A percentile compares a stretch with the other conserved stretches of the same genome.
phyloP scores from a whole-genome alignment of 768 basidiomycete species.

The Tulasnella sp. region DNA sequence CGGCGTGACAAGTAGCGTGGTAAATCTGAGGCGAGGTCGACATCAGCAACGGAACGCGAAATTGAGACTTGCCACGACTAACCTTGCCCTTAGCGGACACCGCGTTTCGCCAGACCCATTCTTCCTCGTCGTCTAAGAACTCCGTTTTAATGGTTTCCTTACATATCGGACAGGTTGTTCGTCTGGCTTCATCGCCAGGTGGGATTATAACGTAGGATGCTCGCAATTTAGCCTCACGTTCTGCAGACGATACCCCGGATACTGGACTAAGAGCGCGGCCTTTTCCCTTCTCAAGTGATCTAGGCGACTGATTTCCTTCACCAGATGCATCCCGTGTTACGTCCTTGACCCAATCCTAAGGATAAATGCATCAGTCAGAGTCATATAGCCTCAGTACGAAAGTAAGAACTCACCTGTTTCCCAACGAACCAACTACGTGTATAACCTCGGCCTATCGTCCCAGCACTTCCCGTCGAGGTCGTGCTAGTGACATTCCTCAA shows the following conservation, averaged over 20 bases:
- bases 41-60: constrained; percentile 11
- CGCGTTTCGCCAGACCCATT: constrained; percentile 97
- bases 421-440: constrained; percentile 88
- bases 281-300: constrained; percentile 61
- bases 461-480: constrained; percentile 9
- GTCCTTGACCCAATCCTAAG: constrained; percentile 88
- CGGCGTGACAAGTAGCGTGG: constrained; percentile 93
- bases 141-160: constrained; percentile 91
- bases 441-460: constrained; percentile 70
- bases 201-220: constrained; percentile 85
- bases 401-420: constrained; percentile 61
- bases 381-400: not conserved
- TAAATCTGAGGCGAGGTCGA: constrained; percentile 63
- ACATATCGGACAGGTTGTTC: constrained; percentile 91
- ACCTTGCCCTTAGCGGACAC: constrained; percentile 82
- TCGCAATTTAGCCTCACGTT: constrained; percentile 74
- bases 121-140: constrained; percentile 93
- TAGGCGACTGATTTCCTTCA: not conserved
- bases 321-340: constrained; percentile 49
- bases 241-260: constrained; percentile 62
- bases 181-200: constrained; percentile 82
- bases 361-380: constrained; percentile 5
- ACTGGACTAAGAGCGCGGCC: constrained; percentile 60
- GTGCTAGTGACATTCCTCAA: constrained; percentile 72
- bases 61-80: constrained; percentile 42